phyloP scores from a whole-genome alignment of 2,329 filamentous ascomycete genomes.

The Chaetomiaceae sp. region DNA sequence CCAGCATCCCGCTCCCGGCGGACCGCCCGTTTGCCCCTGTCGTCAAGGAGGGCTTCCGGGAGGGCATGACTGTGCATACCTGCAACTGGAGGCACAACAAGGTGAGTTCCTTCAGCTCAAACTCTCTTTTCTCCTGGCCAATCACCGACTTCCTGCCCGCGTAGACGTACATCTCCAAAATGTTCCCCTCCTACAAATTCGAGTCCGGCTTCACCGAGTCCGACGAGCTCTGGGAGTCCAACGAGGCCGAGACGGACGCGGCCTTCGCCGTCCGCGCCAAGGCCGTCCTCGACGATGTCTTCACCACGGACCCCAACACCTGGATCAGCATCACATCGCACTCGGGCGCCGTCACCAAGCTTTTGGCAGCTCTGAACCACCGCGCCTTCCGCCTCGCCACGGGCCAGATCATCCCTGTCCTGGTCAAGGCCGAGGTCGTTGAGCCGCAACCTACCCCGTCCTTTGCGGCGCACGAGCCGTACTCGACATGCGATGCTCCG shows the following conservation, averaged over 20 bases:
- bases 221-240: not conserved
- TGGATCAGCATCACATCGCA: conserved; percentile 3
- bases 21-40: not conserved
- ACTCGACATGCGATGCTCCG: not conserved
- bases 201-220: not conserved
- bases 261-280: not conserved
- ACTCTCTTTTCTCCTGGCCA: not conserved
- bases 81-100: not conserved
- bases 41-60: not conserved
- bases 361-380: not conserved
- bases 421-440: conserved; percentile 1
- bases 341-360: not conserved
- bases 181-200: not conserved
- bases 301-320: not conserved
- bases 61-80: not conserved
- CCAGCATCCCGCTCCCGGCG: not conserved
- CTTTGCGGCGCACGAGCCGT: not conserved
- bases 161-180: not conserved
- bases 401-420: not conserved
- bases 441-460: not conserved
- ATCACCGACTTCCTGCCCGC: not conserved
- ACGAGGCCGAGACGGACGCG: not conserved
- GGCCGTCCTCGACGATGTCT: conserved; percentile 1
- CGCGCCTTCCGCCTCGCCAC: not conserved
- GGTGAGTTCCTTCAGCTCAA: not conserved